phyloP scores from a whole-genome alignment of 2,329 filamentous ascomycete species.

The Tothia fuscella region DNA sequence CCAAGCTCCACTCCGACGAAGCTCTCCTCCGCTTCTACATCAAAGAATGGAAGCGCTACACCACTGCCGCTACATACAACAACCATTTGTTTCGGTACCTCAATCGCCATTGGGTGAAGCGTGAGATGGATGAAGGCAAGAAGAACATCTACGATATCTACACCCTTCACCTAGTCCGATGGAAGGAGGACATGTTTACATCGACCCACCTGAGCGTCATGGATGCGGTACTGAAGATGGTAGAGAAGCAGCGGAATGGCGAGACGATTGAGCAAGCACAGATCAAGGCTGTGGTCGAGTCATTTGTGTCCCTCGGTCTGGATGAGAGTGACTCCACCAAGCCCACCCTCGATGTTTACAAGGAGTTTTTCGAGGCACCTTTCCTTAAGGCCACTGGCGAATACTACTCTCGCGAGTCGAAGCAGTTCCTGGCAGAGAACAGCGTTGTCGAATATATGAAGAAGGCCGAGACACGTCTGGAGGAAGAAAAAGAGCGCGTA shows the following conservation, averaged over 20 bases:
- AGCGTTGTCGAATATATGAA: conserved; percentile 99
- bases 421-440: conserved; percentile 90
- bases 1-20: conserved; percentile 75
- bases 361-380: conserved; percentile 81
- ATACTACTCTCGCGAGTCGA: conserved; percentile 88
- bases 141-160: conserved; percentile 98
- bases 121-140: conserved; percentile 97
- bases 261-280: conserved; percentile 96
- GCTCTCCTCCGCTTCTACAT: conserved; percentile 89
- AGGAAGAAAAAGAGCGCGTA: conserved; percentile 91
- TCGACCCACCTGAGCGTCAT: conserved; percentile 81
- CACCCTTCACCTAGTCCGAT: conserved; percentile 88
- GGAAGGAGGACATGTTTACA: conserved; percentile 83
- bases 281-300: conserved; percentile 95
- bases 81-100: conserved; percentile 95
- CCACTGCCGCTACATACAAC: conserved; percentile 89
- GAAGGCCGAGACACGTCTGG: conserved; percentile 81
- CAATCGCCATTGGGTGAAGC: conserved; percentile 97
- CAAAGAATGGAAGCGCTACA: conserved; percentile 92
- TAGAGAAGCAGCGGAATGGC: conserved; percentile 93
- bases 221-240: conserved; percentile 84
- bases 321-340: conserved; percentile 90
- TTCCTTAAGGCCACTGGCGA: conserved; percentile 73
- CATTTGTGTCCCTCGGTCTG: conserved; percentile 83
- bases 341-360: conserved; percentile 90